phyloP scores from a whole-genome alignment of 257 asterid genomes.

The Nicotiana tomentosiformis region DNA sequence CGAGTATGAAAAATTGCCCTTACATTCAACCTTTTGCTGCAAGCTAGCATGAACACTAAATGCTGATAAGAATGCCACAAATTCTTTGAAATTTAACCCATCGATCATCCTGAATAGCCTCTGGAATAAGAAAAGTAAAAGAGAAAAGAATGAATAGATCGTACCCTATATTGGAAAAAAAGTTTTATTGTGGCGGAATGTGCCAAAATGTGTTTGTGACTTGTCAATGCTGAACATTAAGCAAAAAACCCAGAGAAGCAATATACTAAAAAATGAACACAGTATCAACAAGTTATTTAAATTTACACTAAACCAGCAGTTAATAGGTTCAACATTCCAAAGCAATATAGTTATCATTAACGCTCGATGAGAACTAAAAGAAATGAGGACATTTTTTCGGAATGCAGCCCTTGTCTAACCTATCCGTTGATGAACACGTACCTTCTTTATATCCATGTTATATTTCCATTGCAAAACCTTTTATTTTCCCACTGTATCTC shows the following conservation, averaged over 20 bases:
- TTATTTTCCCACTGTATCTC: neutral
- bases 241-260: neutral
- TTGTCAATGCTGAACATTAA: no score
- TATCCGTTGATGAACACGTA: neutral
- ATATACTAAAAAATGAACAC: neutral
- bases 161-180: no score
- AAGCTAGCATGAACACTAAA: slow-evolving; percentile 70
- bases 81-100: slow-evolving; percentile 87
- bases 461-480: neutral
- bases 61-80: slow-evolving; percentile 78
- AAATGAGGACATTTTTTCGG: neutral
- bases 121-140: slow-evolving; percentile 22
- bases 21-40: slow-evolving; percentile 72
- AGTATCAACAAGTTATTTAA: neutral
- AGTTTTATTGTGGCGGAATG: no score
- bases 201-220: no score
- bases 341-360: neutral
- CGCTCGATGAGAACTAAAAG: neutral
- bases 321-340: neutral
- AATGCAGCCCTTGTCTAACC: neutral
- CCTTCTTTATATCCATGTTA: neutral
- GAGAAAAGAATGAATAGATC: no score
- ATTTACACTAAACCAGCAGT: neutral
- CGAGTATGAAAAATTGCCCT: slow-evolving; percentile 1
- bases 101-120: slow-evolving; percentile 86